A percentile compares a stretch with the other conserved stretches of the same genome.
Conservation (phyloP, 2,329 filamentous ascomycete species). For the Cordyceps fumosorosea region DNA sequence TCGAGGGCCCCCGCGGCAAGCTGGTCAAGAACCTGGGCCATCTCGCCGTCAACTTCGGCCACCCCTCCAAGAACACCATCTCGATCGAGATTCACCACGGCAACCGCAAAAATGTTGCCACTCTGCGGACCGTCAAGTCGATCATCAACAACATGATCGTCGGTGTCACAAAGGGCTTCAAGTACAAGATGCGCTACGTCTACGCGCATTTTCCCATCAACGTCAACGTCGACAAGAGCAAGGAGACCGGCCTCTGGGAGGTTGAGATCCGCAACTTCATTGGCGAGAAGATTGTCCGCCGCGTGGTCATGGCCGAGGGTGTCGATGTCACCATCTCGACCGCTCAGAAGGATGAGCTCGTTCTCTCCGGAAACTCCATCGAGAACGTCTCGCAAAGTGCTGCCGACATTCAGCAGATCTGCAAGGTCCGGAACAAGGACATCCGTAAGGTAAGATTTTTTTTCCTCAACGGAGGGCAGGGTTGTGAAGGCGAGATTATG, state of each 20-base stretch:
- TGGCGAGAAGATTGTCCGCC: slow-evolving; percentile 98
- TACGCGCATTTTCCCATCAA: slow-evolving; percentile 99
- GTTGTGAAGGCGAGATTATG: too few relatives aligned
- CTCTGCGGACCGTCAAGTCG: slow-evolving; percentile 95
- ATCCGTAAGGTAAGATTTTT: slow-evolving; percentile 75
- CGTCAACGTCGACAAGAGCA: slow-evolving; percentile 97
- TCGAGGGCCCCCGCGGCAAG: slow-evolving; percentile 97
- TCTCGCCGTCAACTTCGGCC: slow-evolving; percentile 90
- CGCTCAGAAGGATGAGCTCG: slow-evolving; percentile 95
- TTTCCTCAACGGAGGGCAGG: background rate
- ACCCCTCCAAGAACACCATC: slow-evolving; percentile 79
- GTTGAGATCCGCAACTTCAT: slow-evolving; percentile 99
- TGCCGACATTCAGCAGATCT: slow-evolving; percentile 99
- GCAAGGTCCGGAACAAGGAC: slow-evolving; percentile 99
- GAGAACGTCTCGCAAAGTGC: slow-evolving; percentile 97
- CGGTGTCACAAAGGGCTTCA: slow-evolving; percentile 98
- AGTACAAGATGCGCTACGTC: slow-evolving; percentile 99
- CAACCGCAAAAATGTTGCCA: slow-evolving; percentile 93
- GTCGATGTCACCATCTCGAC: slow-evolving; percentile 87
- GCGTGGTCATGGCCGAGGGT: slow-evolving; percentile 80
- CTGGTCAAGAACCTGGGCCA: slow-evolving; percentile 95
- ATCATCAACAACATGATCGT: slow-evolving; percentile 98
- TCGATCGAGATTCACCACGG: slow-evolving; percentile 99
- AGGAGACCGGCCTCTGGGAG: slow-evolving; percentile 78
- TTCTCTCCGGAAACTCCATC: slow-evolving; percentile 87